phyloP scores from a whole-genome alignment of 1,284 basidiomycete genomes.

The Moniliophthora roreri region DNA sequence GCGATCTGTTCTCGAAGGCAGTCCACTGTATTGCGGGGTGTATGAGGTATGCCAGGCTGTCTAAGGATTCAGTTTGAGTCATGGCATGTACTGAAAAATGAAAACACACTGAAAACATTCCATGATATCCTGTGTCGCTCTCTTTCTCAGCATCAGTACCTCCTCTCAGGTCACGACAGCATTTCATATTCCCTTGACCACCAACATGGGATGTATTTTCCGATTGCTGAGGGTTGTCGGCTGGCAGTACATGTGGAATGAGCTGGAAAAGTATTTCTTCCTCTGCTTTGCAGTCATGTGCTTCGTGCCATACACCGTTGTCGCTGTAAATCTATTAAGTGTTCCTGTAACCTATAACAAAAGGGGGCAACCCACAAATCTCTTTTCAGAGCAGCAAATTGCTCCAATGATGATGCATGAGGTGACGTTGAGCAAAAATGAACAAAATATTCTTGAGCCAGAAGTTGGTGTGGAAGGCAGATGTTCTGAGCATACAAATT shows the following conservation, averaged over 20 bases:
- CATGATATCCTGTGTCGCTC: slow-evolving; percentile 25
- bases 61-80: too few species aligned
- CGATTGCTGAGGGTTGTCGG: slow-evolving; percentile 16
- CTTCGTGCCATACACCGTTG: not conserved
- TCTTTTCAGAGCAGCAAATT: slow-evolving; percentile 23
- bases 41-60: slow-evolving; percentile 14
- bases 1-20: slow-evolving; percentile 17
- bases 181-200: slow-evolving; percentile 21
- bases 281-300: slow-evolving; percentile 1
- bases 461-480: slow-evolving; percentile 21
- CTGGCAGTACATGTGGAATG: slow-evolving; percentile 5
- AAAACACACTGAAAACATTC: not conserved
- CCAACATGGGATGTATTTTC: slow-evolving; percentile 23
- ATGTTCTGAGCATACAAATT: slow-evolving; percentile 27
- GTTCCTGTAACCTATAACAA: not conserved
- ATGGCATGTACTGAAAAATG: too few species aligned
- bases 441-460: slow-evolving; percentile 34
- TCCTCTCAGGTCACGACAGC: slow-evolving; percentile 25
- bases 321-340: not conserved
- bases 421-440: slow-evolving; percentile 33
- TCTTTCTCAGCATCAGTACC: slow-evolving; percentile 20
- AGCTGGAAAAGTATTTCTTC: slow-evolving; percentile 6
- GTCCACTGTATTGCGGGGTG: slow-evolving; percentile 6
- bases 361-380: slow-evolving; percentile 17
- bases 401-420: slow-evolving; percentile 28